These are phyloP conservation scores for Cladosporium halotolerans DNA, from an alignment of 2,329 filamentous ascomycete species.

Conservation along the genomic window DNA sequence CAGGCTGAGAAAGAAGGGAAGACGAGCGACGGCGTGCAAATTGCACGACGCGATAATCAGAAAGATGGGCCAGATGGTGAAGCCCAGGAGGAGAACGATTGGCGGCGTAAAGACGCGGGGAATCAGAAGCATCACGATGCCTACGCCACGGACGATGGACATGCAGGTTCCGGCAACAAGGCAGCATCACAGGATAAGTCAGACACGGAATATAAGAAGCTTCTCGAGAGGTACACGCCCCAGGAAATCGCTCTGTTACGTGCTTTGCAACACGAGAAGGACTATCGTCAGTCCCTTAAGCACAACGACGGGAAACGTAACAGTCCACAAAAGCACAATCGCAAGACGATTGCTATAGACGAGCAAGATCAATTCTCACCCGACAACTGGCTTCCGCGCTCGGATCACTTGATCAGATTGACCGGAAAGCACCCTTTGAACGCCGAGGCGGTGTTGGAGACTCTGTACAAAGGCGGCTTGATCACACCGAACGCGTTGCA, in stretches of 20 bases:
- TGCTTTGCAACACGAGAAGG: conserved; percentile 39
- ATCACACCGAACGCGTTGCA: conserved; percentile 48
- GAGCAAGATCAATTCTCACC: conserved; percentile 48
- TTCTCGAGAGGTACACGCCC: conserved; percentile 33
- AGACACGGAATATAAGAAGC: conserved; percentile 24
- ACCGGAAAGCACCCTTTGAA: conserved; percentile 52
- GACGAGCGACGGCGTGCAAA: not conserved
- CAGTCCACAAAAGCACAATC: conserved; percentile 32
- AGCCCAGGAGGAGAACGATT: conserved; percentile 21
- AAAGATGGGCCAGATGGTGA: conserved; percentile 16
- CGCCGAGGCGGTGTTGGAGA: conserved; percentile 39
- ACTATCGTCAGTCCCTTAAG: conserved; percentile 36
- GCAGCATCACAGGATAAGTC: conserved; percentile 16
- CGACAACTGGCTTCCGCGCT: conserved; percentile 50
- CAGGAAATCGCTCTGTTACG: conserved; percentile 41
- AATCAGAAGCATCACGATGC: conserved; percentile 33
- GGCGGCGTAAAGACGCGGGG: conserved; percentile 28
- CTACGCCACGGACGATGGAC: conserved; percentile 26
- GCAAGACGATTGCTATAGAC: conserved; percentile 36
- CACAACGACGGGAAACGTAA: conserved; percentile 39
- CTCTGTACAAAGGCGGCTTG: conserved; percentile 42
- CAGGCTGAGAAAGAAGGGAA: conserved; percentile 20
- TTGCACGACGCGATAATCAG: conserved; percentile 13
- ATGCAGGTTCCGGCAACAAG: conserved; percentile 11
- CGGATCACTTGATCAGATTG: conserved; percentile 41